Conservation (phyloP, 1,284 basidiomycete species). For the Tylopilus sp. region DNA sequence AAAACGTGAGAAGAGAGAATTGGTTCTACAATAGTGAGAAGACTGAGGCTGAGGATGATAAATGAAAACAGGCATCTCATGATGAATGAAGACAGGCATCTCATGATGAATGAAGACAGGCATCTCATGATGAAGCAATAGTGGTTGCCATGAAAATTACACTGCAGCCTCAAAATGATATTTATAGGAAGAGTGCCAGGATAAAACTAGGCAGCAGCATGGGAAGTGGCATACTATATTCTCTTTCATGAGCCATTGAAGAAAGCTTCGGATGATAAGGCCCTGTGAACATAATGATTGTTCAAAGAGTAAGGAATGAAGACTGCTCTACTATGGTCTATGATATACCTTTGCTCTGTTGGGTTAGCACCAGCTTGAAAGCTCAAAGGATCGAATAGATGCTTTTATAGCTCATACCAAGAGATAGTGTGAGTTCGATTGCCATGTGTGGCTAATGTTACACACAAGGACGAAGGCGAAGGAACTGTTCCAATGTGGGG, state of each 20-base stretch:
- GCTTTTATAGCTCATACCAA: background rate
- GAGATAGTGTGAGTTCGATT: background rate
- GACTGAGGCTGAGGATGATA: constrained; percentile 17
- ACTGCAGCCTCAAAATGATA: no score
- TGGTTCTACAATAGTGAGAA: constrained; percentile 14
- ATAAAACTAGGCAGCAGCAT: no score
- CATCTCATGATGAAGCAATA: no score
- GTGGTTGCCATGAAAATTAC: no score
- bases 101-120: background rate
- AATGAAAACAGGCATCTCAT: constrained; percentile 19
- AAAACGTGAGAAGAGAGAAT: constrained; percentile 14
- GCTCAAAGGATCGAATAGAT: no score
- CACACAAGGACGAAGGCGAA: no score
- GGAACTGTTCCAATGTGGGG: no score
- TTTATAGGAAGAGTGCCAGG: no score
- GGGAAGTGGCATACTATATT: no score
- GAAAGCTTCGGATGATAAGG: background rate
- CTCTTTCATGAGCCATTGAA: background rate
- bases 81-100: background rate
- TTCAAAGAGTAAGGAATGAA: background rate
- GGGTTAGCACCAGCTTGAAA: background rate
- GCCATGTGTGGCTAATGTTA: no score
- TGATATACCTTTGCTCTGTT: background rate
- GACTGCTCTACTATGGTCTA: background rate
- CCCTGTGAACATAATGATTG: background rate